phyloP scores from a whole-genome alignment of 1,284 basidiomycete species.

The Afroboletus lepidellus region DNA sequence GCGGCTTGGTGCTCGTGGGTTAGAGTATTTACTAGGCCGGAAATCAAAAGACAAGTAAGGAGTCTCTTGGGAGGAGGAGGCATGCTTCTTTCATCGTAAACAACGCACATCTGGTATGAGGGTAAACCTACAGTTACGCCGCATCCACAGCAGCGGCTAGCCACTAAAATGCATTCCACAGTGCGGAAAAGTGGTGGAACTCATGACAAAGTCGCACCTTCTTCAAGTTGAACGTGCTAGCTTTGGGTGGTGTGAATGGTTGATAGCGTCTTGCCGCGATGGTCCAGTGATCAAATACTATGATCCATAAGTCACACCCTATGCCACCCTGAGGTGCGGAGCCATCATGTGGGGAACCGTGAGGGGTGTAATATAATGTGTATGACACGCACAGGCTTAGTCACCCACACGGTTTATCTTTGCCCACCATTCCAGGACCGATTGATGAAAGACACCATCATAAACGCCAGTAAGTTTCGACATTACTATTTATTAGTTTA shows the following conservation, averaged over 20 bases:
- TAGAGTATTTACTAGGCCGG: slow-evolving; percentile 5
- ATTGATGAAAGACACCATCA: slow-evolving; percentile 28
- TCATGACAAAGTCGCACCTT: slow-evolving; percentile 5
- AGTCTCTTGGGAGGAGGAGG: neutral
- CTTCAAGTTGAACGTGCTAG: neutral
- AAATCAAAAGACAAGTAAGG: neutral
- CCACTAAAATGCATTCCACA: neutral
- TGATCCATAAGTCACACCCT: neutral
- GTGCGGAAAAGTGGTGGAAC: neutral
- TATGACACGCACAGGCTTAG: slow-evolving; percentile 15
- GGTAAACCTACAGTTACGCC: neutral
- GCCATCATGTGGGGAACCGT: slow-evolving; percentile 1
- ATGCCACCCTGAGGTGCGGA: neutral
- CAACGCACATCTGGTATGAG: neutral
- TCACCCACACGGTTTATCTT: slow-evolving; percentile 9
- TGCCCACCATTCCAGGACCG: neutral
- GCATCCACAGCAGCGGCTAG: neutral
- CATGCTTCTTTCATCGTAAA: neutral
- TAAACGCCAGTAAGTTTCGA: slow-evolving; percentile 30
- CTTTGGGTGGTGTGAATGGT: neutral
- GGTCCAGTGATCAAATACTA: neutral
- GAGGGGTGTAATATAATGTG: neutral
- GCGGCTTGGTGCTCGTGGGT: slow-evolving; percentile 3
- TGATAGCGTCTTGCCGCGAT: neutral
- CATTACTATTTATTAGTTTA: neutral